phyloP scores from a whole-genome alignment of 371 early-diverging fungal species.

The Cokeromyces recurvatus region DNA sequence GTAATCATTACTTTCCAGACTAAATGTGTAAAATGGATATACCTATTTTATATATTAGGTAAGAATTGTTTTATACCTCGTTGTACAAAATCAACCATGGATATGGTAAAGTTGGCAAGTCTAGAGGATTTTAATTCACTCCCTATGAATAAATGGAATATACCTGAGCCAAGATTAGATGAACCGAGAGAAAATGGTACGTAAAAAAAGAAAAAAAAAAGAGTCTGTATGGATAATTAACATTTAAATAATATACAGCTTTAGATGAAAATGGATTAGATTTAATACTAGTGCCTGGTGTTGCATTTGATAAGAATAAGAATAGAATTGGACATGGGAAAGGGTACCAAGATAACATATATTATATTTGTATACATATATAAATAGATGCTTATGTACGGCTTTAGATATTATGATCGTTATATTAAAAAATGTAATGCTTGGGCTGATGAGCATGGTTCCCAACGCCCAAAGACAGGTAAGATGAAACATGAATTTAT shows the following conservation, averaged over 20 bases:
- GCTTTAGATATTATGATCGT: slow-evolving; percentile 37
- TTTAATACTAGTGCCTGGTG: slow-evolving; percentile 63
- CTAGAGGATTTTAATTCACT: slow-evolving; percentile 56
- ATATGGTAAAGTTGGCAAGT: slow-evolving; percentile 63
- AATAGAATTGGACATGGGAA: slow-evolving; percentile 71
- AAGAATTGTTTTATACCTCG: slow-evolving; percentile 66
- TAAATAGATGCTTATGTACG: background rate
- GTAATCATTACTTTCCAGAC: no score
- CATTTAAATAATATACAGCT: no score
- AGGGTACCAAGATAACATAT: slow-evolving; percentile 42
- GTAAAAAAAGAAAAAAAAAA: background rate
- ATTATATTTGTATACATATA: no score
- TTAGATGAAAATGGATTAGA: slow-evolving; percentile 53
- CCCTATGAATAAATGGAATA: slow-evolving; percentile 64
- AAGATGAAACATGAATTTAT: background rate
- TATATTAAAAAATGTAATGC: slow-evolving; percentile 26
- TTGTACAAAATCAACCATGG: slow-evolving; percentile 59
- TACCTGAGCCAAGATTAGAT: slow-evolving; percentile 59
- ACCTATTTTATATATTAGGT: slow-evolving; percentile 29
- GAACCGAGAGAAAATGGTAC: slow-evolving; percentile 54
- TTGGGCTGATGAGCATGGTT: slow-evolving; percentile 25
- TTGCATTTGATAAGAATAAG: slow-evolving; percentile 61
- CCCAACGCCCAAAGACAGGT: slow-evolving; percentile 27
- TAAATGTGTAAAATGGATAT: no score
- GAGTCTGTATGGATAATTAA: background rate